These are phyloP conservation scores for Wickerhamomyces alni DNA, from an alignment of 805 yeast genomes.

Conservation along the genomic window DNA sequence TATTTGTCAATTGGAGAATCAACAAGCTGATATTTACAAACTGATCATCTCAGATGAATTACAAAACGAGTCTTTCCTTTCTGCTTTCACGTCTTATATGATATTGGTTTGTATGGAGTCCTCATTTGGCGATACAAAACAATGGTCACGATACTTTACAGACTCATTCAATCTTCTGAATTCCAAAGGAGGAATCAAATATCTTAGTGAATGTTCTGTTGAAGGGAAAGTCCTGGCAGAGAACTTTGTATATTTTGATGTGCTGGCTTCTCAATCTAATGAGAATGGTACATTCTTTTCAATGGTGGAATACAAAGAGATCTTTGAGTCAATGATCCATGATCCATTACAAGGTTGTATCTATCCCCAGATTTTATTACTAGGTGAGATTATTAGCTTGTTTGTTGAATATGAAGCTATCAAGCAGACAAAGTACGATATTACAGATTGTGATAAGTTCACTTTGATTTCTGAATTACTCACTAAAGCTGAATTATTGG, in stretches of 20 bases:
- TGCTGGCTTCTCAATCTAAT: conserved; percentile 1
- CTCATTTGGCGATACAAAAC: conserved; percentile 2
- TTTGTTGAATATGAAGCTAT: conserved; percentile 15
- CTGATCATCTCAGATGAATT: conserved; percentile 2
- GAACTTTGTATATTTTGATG: conserved; percentile 3
- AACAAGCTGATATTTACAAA: conserved; percentile 9
- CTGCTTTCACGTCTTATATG: background rate
- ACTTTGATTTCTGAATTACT: conserved; percentile 13
- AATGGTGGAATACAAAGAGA: conserved; percentile 4
- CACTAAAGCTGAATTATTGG: conserved; percentile 29
- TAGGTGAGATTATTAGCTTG: conserved; percentile 19
- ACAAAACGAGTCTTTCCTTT: conserved; percentile 4
- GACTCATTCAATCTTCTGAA: background rate
- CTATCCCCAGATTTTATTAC: conserved; percentile 15
- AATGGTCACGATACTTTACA: conserved; percentile 1
- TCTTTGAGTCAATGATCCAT: background rate
- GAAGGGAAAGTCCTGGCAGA: conserved; percentile 11
- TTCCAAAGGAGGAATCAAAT: background rate
- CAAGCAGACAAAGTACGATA: conserved; percentile 2
- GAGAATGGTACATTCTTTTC: conserved; percentile 13
- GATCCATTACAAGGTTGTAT: conserved; percentile 25
- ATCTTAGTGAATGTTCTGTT: background rate
- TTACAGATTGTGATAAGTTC: conserved; percentile 15
- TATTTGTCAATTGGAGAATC: conserved; percentile 9
- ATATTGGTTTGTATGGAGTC: conserved; percentile 1